A percentile compares a stretch with the other conserved stretches of the same genome.
phyloP scores from a whole-genome alignment of 306 rosid genomes.

The Quercus parvula region DNA sequence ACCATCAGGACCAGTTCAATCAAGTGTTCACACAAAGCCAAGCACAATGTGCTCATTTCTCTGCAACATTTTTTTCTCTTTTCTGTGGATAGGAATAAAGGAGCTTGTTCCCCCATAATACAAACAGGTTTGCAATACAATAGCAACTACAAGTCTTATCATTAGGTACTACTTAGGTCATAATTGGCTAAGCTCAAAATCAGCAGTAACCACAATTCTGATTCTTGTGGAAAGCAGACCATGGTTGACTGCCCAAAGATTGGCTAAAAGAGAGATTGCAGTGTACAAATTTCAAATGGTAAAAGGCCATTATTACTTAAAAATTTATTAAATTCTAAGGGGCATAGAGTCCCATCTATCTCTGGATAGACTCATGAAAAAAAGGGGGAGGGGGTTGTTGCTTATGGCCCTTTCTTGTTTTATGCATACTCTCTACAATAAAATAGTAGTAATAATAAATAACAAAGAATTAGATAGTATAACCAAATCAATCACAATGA shows the following conservation, averaged over 20 bases:
- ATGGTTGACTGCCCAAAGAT: not conserved
- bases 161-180: conserved; percentile 8
- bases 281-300: not conserved
- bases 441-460: not conserved
- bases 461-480: not conserved
- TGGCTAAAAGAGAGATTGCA: not conserved
- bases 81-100: no score
- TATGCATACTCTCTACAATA: not conserved
- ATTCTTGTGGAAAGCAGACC: not conserved
- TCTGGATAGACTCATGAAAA: no score
- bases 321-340: not conserved
- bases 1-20: no score
- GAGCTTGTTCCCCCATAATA: no score
- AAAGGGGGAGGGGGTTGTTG: no score
- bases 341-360: not conserved
- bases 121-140: no score
- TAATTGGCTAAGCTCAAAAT: not conserved
- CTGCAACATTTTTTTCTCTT: no score
- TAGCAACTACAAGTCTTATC: no score
- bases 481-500: not conserved
- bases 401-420: no score
- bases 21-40: no score
- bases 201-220: not conserved
- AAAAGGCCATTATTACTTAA: not conserved
- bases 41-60: no score